phyloP scores from a whole-genome alignment of 73 alveolate genomes.

The Urostyla sp. region DNA sequence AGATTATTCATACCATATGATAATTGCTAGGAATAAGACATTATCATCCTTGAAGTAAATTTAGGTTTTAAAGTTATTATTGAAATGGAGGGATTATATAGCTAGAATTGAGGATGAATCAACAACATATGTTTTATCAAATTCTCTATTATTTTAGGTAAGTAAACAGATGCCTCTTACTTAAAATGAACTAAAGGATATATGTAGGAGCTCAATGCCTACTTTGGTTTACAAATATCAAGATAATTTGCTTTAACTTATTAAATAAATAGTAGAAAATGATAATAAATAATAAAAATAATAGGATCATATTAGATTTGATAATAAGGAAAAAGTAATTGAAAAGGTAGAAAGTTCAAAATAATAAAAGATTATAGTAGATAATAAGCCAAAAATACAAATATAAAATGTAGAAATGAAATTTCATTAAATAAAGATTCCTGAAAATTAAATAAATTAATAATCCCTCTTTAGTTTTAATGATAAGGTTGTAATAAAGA shows the following conservation, averaged over 20 bases:
- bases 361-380: neutral
- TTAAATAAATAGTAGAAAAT: neutral
- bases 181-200: conserved; percentile 10
- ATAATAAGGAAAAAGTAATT: too few relatives aligned
- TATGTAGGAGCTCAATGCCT: conserved; percentile 30
- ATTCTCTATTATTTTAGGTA: conserved; percentile 56
- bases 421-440: neutral
- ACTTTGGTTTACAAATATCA: neutral
- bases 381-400: too few relatives aligned
- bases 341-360: too few relatives aligned
- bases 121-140: conserved; percentile 56
- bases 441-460: neutral
- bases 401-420: neutral
- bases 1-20: conserved; percentile 55
- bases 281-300: neutral
- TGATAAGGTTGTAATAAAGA: neutral
- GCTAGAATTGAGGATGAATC: conserved; percentile 71
- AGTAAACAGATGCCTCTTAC: conserved; percentile 49
- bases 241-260: conserved; percentile 15
- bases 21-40: conserved; percentile 24
- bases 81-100: conserved; percentile 66
- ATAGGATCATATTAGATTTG: neutral
- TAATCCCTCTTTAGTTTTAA: neutral
- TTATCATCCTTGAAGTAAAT: neutral
- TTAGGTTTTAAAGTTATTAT: conserved; percentile 37